Conservation (phyloP, 2,329 filamentous ascomycete species). For the Tolypocladium ovalisporum region DNA sequence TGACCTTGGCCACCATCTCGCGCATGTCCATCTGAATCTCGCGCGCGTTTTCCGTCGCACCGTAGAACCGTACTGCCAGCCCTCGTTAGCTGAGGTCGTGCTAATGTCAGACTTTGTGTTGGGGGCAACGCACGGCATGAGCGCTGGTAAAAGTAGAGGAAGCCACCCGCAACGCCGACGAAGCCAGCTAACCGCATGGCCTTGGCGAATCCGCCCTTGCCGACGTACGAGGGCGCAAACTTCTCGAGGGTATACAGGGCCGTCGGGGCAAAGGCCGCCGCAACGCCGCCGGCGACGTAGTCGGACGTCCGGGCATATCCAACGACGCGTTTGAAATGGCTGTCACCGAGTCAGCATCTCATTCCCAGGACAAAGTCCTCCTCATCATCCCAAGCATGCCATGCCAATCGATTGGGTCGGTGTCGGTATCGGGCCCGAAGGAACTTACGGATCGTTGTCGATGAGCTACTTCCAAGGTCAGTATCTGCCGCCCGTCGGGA, state of each 20-base stretch:
- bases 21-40: conserved; percentile 95
- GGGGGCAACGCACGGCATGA: conserved; percentile 58
- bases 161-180: conserved; percentile 65
- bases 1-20: conserved; percentile 96
- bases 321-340: conserved; percentile 84
- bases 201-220: conserved; percentile 70
- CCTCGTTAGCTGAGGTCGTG: conserved; percentile 1
- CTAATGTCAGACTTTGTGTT: not conserved
- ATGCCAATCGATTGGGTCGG: not conserved
- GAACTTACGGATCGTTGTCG: conserved; percentile 86
- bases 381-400: not conserved
- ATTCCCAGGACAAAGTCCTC: not conserved
- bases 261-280: conserved; percentile 61
- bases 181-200: conserved; percentile 70
- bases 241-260: conserved; percentile 72
- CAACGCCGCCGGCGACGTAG: conserved; percentile 59
- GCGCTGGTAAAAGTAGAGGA: conserved; percentile 76
- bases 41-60: conserved; percentile 81
- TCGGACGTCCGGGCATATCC: conserved; percentile 79
- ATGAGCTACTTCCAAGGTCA: conserved; percentile 62
- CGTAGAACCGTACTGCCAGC: conserved; percentile 79
- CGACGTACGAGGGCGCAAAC: conserved; percentile 74
- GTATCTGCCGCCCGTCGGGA: conserved; percentile 11
- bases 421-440: not conserved
- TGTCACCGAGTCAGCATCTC: conserved; percentile 28